Evolutionary conservation across 495 filamentous ascomycete species (phyloP), one percentile per base, ranked within the genome.

Genomic region (Chaetomium cochliodes): DNA sequence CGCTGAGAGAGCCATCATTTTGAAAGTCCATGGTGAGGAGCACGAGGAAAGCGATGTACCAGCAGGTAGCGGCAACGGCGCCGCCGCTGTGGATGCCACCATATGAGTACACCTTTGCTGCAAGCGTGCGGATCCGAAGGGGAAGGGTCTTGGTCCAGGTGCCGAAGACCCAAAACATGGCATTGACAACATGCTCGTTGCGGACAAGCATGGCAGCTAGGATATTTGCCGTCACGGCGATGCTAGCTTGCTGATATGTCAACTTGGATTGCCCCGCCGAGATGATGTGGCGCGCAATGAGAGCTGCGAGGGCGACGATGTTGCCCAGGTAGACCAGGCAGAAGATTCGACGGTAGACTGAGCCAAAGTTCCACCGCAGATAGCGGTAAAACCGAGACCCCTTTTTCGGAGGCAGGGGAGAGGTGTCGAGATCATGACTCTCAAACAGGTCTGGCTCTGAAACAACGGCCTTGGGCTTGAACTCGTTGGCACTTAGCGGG

Each of bases 81-180:
- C 87, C 88, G 22, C 88, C 88, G 67, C 84, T 88, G 70, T 93
- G 90, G 9, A 91, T 80, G 18, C 91, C 91, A 33, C 91, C 91
- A 72, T 89, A 88, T 47, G 90, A 86, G 71, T 91, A 92, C 4
- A 91, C 80, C 68, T 92, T 91, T 33, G 89, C 87, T 0, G 84
- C 81, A n/a, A 86, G 76, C 0, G 81, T 81, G 37, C 90, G 88
- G 50, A 90, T 75, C 44, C 79, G 76, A 42, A 91, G 76, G 0
- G 90, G 90, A 37, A 83, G 82, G 5, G 79, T 83, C 54, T 81
- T 78, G 0, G 90, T 87, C 62, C 78, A 75, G 22, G 71, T 68
- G 58, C 74, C 89, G 62, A 85, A 87, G 33, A 87, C 66, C 59
- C 77, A 74, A 70, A 90, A 93, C 33, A 91, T 81, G 22, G 82